Base-by-base conservation (phyloP, 2,329 filamentous ascomycete species). In the Alternaria rosae region DNA sequence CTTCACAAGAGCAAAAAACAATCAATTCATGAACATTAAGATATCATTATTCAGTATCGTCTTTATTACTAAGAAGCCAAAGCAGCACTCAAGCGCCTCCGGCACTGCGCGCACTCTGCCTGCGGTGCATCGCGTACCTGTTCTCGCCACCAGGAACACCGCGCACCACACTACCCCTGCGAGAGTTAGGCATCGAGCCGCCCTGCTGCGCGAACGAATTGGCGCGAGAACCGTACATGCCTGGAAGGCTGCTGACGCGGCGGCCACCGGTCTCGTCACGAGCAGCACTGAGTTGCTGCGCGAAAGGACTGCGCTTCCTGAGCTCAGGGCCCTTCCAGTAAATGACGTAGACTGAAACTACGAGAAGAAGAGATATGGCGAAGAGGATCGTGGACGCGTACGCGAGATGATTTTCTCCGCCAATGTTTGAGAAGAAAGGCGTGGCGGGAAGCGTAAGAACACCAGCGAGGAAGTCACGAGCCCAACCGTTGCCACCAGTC, bases 401-500 rank as follows among this genome's bases (percentile, higher is more conserved):
- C 28, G 86, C 82, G 6, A 80, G 70, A 51, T 78, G 88, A 74
- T 72, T 83, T 5, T 71, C 66, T 53, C 60, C 68, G 15, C 75
- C 75, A 30, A 79, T 79, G 50, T 79, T 84, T 17, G 78, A 65
- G 72, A 85, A 87, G 66, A 86, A 82, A 0, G 90, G 90, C 0
- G 86, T 87, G 0, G 91, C 88, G 4, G 88, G 89, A 35, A 92
- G 84, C 0, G 91, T 91, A 3, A 92, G 85, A 4, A 92, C 83
- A 78, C 91, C 91, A 5, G 91, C 91, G 0, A 93, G 81, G 79
- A 93, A 90, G 73, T 93, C 91, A 65, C 91, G 85, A 4, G 90
- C 85, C 83, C 90, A 93, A 2, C 91, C 91, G 64, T 93, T 93
- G 10, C 91, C 91, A 42, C 91, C 91, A 0, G 91, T 93, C 0